These are phyloP conservation scores for Puccinellia tenuiflora DNA, from an alignment of 176 grass and related monocot genomes.

Conservation along the genomic window DNA sequence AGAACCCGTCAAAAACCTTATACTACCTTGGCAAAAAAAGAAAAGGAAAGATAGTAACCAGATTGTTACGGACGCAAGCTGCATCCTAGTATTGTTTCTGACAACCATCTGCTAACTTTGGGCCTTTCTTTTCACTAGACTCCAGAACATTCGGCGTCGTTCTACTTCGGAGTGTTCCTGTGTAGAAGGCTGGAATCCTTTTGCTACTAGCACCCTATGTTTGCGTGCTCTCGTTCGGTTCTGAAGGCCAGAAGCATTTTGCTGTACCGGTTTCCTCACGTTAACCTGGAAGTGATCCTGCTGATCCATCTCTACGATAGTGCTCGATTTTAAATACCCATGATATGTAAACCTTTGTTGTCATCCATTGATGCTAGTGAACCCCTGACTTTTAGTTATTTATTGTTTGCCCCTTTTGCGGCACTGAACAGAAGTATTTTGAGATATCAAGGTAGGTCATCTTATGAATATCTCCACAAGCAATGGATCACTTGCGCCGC, in stretches of 20 bases:
- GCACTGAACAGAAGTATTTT: background rate
- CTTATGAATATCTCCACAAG: background rate
- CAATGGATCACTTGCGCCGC: slow-evolving; percentile 10
- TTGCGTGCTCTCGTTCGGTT: background rate
- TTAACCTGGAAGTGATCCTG: background rate
- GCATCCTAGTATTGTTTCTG: background rate
- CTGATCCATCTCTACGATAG: background rate
- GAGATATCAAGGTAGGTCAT: background rate
- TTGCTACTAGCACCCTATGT: background rate
- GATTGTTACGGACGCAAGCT: background rate
- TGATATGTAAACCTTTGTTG: background rate
- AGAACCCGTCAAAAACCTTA: background rate
- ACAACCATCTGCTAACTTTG: background rate
- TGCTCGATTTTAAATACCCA: background rate
- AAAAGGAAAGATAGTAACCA: background rate
- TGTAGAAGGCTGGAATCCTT: background rate
- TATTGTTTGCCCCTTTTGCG: background rate
- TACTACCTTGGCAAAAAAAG: no score
- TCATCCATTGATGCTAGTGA: background rate
- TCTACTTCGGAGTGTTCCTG: background rate
- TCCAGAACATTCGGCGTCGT: background rate
- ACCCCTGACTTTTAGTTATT: background rate
- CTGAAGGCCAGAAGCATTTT: background rate
- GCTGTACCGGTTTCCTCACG: background rate
- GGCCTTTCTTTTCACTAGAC: background rate